Evolutionary conservation across 1,284 basidiomycete genomes (phyloP).

Genomic region (Ustilago hordei): DNA sequence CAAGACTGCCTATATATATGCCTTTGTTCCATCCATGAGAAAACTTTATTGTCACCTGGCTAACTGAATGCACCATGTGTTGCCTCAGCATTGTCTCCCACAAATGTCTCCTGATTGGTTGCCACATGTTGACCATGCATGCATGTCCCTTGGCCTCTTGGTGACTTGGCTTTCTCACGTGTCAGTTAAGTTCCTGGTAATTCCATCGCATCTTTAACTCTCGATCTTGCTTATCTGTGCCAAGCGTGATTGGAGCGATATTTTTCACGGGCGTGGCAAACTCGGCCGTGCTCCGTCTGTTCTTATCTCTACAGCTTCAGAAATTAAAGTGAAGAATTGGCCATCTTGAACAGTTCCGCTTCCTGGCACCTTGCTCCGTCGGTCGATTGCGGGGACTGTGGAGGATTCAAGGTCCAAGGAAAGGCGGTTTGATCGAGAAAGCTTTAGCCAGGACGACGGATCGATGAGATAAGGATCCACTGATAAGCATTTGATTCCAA

Average conservation of each 20-base stretch:
- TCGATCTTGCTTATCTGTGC: conserved; percentile 12
- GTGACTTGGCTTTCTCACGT: too few species aligned
- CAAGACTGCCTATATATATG: too few species aligned
- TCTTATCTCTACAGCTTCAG: conserved; percentile 16
- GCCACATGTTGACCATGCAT: too few species aligned
- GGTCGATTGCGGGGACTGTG: neutral
- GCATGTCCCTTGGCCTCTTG: too few species aligned
- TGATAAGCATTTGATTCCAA: conserved; percentile 2
- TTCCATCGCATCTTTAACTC: neutral
- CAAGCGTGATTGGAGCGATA: conserved; percentile 10
- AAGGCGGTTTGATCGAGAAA: neutral
- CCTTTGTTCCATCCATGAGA: too few species aligned
- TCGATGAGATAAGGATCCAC: conserved; percentile 4
- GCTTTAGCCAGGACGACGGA: neutral
- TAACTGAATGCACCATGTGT: too few species aligned
- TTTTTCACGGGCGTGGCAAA: conserved; percentile 8
- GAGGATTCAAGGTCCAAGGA: neutral
- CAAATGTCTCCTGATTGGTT: too few species aligned
- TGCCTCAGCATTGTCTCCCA: too few species aligned
- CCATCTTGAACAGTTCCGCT: conserved; percentile 4
- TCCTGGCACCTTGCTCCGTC: too few species aligned
- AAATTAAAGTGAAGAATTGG: neutral
- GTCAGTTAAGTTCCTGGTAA: too few species aligned
- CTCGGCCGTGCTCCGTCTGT: conserved; percentile 14
- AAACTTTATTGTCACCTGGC: too few species aligned